Conservation (phyloP, 176 grass and related monocot species). For the Elymus sibiricus region DNA sequence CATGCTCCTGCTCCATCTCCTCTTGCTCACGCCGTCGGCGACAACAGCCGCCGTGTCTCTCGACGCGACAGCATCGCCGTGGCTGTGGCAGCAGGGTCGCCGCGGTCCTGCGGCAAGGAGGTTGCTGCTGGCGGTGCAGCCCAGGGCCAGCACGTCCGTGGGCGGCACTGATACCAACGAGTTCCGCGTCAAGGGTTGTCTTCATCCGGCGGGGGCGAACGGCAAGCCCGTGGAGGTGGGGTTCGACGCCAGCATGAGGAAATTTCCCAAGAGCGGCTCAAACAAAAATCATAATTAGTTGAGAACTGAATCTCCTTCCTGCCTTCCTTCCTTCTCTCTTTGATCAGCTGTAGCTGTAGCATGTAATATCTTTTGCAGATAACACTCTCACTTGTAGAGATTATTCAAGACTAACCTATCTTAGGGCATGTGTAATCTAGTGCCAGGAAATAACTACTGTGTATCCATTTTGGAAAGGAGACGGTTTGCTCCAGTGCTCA, state of each 20-base stretch:
- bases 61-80: not conserved
- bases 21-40: not conserved
- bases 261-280: not conserved
- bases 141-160: not conserved
- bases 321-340: not conserved
- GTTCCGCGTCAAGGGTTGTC: not conserved
- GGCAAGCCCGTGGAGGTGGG: constrained; percentile 10
- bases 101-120: constrained; percentile 4
- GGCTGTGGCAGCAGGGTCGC: not conserved
- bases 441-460: not conserved
- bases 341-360: not conserved
- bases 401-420: not conserved
- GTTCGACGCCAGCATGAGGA: constrained; percentile 36
- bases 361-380: not conserved
- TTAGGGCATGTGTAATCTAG: not conserved
- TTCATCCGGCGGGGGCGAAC: not conserved
- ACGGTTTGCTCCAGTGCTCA: not conserved
- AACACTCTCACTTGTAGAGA: constrained; percentile 25
- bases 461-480: not conserved
- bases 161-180: not conserved
- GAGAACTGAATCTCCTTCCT: not conserved
- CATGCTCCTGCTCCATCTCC: constrained; percentile 17
- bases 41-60: not conserved
- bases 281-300: constrained; percentile 31
- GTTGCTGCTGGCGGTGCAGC: not conserved